Base-by-base conservation (phyloP, 1,284 basidiomycete species). In the Phylloporus sp. region DNA sequence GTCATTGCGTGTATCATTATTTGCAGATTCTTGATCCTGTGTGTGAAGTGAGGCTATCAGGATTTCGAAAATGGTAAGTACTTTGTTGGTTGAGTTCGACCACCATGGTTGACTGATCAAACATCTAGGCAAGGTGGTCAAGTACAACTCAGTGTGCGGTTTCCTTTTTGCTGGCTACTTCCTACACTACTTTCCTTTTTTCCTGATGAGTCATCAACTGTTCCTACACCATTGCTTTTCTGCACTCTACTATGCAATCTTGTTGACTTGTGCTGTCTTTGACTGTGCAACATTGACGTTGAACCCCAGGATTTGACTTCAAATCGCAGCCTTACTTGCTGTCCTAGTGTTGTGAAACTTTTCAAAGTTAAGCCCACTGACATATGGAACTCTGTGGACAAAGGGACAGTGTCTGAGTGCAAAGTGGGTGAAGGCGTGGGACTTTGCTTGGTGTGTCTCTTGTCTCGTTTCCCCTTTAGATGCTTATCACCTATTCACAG, bases 181-280 rank as follows among this genome's bases (percentile, higher is more conserved):
- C n/a, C 74, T 98, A 51, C 97, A 98, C 81, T 98, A 97, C 79
- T 84, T 95, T 73, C 97, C 97, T 15, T 99, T 99, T 86, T 98
- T 89, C 86, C 81, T 98, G 68, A 98, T 98, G 97, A 81, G 87
- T 56, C 93, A 97, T 29, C 97, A 99, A 75, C 87, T 98, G 52
- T 98, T 98, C 86, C 78, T 98, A 32, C 96, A 98, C 76, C 96
- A 98, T 80, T 98, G 98, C 77, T 91, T 98, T 77, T 96, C 96
- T 0, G 95, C 97, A 0, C 83, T 99, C 20, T 99, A 98, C 78
- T 98, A 96, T 74, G 90, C 94, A 26, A 89, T 98, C 68, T 85
- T 99, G 13, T 81, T 96, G 31, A 84, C 86, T 34, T 92, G 91
- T 59, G 84, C 83, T 3, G 83, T 93, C 2, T 98, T 98, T 71